Evolutionary conservation across 2,329 filamentous ascomycete genomes (phyloP), one percentile per base, ranked within the genome.

Genomic region (Thielaviopsis ethacetica): DNA sequence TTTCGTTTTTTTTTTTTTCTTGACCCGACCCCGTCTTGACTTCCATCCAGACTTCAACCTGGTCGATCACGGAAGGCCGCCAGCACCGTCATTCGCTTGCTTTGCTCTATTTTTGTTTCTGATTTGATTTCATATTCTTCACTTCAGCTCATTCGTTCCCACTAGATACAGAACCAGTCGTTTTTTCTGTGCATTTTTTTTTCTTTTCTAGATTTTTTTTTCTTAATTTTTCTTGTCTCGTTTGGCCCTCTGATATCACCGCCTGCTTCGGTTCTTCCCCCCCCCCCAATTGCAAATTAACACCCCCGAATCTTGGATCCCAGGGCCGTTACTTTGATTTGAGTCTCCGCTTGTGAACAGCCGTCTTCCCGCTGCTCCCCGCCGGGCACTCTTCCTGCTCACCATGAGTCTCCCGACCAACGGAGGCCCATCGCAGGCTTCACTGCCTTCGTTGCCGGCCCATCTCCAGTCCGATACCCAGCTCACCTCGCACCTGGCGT

Each of bases 371-470:
- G 38, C 38, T 44, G 53, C 49, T 58, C 50, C 19, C 6, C 15
- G 9, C 26, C 34, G 52, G 44, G 56, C 54, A 24, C 24, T 49
- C 41, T 53, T 41, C 50, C 26, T 47, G 67, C 70, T 70, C 5
- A 75, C 65, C 69, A 86, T 85, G 82, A 81, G 77, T 67, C 71
- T 81, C 62, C 76, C 78, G 61, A 71, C 75, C 52, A 67, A 75
- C 62, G 73, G 73, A 63, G 59, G 60, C 26, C 54, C 57, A 47
- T 47, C 57, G 27, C 60, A 95, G 73, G 81, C 89, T 60, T 96
- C 91, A 62, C 76, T 98, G 66, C 90, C 91, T 22, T 84, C 89
- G 62, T 77, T 98, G 64, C 91, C 93, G 54, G 82, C 87, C 62
- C 93, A 90, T 75, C 79, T 84, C 56, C 85, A 90, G 72, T 84